Conservation (phyloP, 1,284 basidiomycete species). For the Tylopilus microsporus region DNA sequence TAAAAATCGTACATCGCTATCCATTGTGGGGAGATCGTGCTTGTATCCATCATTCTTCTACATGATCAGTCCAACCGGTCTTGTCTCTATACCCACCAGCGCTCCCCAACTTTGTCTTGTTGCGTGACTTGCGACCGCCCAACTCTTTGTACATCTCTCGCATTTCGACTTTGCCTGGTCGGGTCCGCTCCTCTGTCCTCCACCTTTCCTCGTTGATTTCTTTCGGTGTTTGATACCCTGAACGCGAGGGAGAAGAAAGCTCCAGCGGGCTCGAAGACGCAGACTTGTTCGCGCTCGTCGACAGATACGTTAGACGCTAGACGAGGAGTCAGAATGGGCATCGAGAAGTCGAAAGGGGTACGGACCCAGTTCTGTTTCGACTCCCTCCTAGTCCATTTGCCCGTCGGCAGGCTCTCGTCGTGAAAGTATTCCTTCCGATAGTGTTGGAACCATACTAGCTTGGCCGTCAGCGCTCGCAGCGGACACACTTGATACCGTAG, state of each 20-base stretch:
- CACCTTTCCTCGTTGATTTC: constrained; percentile 74
- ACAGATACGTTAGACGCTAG: constrained; percentile 58
- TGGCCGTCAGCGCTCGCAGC: not conserved
- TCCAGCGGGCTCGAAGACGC: constrained; percentile 40
- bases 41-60: constrained; percentile 22
- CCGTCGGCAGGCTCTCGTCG: constrained; percentile 67
- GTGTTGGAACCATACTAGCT: constrained; percentile 84
- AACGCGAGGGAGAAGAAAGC: constrained; percentile 49
- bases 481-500: not conserved
- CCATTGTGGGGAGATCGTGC: not conserved
- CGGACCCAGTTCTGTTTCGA: constrained; percentile 81
- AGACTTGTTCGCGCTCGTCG: constrained; percentile 44
- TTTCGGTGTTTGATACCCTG: constrained; percentile 74
- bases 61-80: constrained; percentile 59
- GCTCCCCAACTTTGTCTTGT: constrained; percentile 59
- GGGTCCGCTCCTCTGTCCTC: constrained; percentile 51
- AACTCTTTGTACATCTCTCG: constrained; percentile 85
- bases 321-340: not conserved
- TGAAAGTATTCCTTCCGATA: constrained; percentile 77
- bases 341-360: constrained; percentile 1
- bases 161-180: constrained; percentile 75
- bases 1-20: not conserved
- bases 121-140: constrained; percentile 76
- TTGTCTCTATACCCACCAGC: constrained; percentile 55
- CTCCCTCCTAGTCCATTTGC: constrained; percentile 82